Base-by-base conservation (phyloP, 2,329 filamentous ascomycete genomes). In the Paecilomyces fulvus region DNA sequence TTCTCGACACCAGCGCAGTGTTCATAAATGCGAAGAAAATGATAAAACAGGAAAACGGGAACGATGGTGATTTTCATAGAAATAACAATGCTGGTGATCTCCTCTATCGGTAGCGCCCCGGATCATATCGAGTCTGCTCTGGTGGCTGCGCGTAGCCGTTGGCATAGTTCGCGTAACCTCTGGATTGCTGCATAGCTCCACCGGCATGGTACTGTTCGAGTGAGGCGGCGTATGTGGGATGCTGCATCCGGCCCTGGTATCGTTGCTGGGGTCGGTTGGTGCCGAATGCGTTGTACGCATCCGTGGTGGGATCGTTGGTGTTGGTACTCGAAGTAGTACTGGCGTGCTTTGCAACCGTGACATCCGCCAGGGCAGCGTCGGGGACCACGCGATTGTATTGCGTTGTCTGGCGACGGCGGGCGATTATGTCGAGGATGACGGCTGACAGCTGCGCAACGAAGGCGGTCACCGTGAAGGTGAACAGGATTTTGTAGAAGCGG, bases 401-500 rank as follows among this genome's bases (percentile, higher is more conserved):
- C 8, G 14, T 68, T 77, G 25, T 28, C 56, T 77, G 70, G 31
- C 73, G 70, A 11, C 72, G 70, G 58, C 72, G 73, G 21, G 81
- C 80, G 58, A 75, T 69, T 31, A 81, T 63, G 64, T 85, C 82
- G 49, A 85, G 71, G 8, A 69, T 63, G 37, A 82, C 64, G 7
- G 78, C 74, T 10, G 75, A 68, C 55, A 80, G 65, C 31, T 79
- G 78, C 2, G 77, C 72, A 2, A 77, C 63, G n/a, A 63, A 57
- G 6, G 79, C 80, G 30, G 80, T 59, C 28, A 81, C 63, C 3
- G 76, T 74, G 65, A 85, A 85, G 30, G 77, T 71, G 68, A 83
- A 84, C n/a, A 84, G 70, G 10, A 79, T 77, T 68, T 85, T 85
- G 75, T 84, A 85, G 56, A 77, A 71, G 54, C 79, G 70, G 64